Base-by-base conservation (phyloP, 306 rosid species). In the Amphicarpaea edgeworthii region DNA sequence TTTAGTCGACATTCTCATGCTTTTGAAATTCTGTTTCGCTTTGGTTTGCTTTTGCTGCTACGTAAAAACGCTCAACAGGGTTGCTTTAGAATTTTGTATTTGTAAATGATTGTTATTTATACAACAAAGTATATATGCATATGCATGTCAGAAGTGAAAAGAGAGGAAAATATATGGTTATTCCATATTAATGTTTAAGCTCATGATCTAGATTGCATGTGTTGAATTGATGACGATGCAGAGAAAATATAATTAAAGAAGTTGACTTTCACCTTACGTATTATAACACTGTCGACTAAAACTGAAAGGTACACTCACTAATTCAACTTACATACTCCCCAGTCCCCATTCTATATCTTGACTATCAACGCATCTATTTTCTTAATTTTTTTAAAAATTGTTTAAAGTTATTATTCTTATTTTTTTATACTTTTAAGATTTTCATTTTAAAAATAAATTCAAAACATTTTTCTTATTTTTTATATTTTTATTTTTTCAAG, bases 21-120 rank as follows among this genome's bases (percentile, higher is more conserved):
- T 86, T 81, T 88, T 81, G 83, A 80, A 82, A 57, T 83, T 58
- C 76, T 86, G 83, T 10, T 69, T 59, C 23, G 71, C 90, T 85
- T 85, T 85, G 70, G 30, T 12, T 57, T 14, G 38, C 63, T 57
- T 57, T 58, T 12, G 3, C 16, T 7, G 16, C 4, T 4, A 21
- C 1, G 40, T 34, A 30, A 30, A 30, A 34, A 34, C 40, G 7
- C 14, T 51, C 6, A 8, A 51, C 28, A 3, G 21, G 7, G 0
- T 10, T 21, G n/a, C 63, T 57, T 57, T 24, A 57, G 10, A 57
- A 57, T 57, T 37, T 34, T 11, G 5, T 24, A 11, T 55, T 3
- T 21, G 5, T 55, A 11, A 46, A 15, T 14, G 19, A 46, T n/a
- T 55, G 16, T 12, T 23, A 12, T 14, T 23, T 55, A 12, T 4